Conservation (phyloP, 1,284 basidiomycete species). For the Cryptococcus depauperatus region DNA sequence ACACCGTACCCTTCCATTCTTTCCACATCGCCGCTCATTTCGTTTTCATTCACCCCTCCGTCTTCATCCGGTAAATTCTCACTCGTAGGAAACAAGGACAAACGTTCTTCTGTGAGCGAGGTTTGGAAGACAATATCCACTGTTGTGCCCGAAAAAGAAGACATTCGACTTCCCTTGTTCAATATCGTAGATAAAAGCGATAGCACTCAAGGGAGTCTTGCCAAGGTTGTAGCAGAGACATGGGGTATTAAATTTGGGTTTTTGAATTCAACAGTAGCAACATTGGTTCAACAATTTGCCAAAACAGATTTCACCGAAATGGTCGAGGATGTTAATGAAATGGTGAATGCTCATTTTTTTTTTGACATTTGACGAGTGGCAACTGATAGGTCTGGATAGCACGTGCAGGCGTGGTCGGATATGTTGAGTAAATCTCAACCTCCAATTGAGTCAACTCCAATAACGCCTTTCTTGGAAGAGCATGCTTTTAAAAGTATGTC, state of each 20-base stretch:
- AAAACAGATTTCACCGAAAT: conserved; percentile 55
- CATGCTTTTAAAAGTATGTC: conserved; percentile 48
- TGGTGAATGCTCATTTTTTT: conserved; percentile 30
- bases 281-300: conserved; percentile 44
- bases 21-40: conserved; percentile 55
- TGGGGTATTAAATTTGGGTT: conserved; percentile 82
- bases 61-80: conserved; percentile 12
- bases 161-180: conserved; percentile 65
- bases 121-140: conserved; percentile 30
- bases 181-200: conserved; percentile 77
- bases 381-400: too few relatives aligned
- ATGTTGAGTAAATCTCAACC: conserved; percentile 69
- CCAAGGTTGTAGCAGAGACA: conserved; percentile 59
- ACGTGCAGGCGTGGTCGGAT: conserved; percentile 73
- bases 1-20: conserved; percentile 18
- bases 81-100: conserved; percentile 7
- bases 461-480: conserved; percentile 74
- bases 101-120: conserved; percentile 23
- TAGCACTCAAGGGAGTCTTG: conserved; percentile 66
- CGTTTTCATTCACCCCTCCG: conserved; percentile 46
- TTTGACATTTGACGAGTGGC: too few relatives aligned
- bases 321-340: conserved; percentile 80
- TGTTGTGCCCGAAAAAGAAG: conserved; percentile 51
- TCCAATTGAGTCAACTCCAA: conserved; percentile 63
- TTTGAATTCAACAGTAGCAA: conserved; percentile 63